Percentiles rank a stretch among this genome's conserved stretches.
Evolutionary conservation across 164 flowering plant genomes (phyloP).

Genomic region (Santalum album): DNA sequence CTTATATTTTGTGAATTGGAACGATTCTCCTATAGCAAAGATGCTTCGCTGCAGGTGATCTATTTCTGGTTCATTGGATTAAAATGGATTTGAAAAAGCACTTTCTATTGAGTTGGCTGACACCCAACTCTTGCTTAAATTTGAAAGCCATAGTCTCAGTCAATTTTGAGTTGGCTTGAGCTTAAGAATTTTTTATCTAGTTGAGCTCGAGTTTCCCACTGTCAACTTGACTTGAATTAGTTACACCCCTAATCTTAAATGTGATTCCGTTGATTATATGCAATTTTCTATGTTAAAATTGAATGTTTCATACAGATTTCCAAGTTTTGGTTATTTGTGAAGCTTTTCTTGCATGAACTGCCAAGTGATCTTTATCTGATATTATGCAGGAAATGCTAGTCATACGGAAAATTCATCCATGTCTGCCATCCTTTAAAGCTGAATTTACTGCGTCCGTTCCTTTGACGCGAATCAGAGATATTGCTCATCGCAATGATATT

Average conservation of each 20-base stretch:
- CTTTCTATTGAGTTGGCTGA: too few relatives aligned
- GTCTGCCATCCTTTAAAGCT: constrained; percentile 90
- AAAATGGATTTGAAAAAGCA: background rate
- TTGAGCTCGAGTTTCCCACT: too few relatives aligned
- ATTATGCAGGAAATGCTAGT: constrained; percentile 65
- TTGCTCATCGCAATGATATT: constrained; percentile 86
- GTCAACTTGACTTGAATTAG: too few relatives aligned
- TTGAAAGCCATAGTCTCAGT: too few relatives aligned
- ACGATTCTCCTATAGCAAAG: constrained; percentile 48
- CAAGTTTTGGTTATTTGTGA: background rate
- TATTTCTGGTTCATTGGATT: background rate
- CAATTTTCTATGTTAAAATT: background rate
- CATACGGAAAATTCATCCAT: constrained; percentile 87
- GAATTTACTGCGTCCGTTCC: constrained; percentile 98
- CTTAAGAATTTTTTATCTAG: too few relatives aligned
- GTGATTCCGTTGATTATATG: background rate
- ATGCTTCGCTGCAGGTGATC: constrained; percentile 57
- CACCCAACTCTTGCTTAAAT: too few relatives aligned
- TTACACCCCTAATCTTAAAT: too few relatives aligned
- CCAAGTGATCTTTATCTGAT: background rate
- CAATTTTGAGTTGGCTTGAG: too few relatives aligned
- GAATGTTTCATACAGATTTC: background rate
- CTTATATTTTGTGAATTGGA: constrained; percentile 85
- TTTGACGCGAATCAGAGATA: constrained; percentile 87
- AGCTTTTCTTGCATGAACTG: background rate